Evolutionary conservation across 805 yeast species (phyloP), one percentile per base, ranked within the genome.

Genomic region (Teunomyces pallodes): DNA sequence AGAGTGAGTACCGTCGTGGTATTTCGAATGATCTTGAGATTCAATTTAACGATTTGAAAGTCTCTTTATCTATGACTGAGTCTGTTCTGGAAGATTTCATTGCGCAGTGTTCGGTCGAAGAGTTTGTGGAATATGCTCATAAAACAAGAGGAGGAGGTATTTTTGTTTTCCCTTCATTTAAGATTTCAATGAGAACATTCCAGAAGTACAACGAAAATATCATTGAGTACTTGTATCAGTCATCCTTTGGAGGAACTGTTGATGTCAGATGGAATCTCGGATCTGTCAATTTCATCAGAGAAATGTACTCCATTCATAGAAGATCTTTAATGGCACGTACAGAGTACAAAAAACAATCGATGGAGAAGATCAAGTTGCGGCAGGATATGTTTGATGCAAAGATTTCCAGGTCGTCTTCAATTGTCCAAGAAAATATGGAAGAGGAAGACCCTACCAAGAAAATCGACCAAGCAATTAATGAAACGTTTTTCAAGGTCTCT

Each of bases 261-360:
- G 96, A 90, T 50, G 83, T 94, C 1, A 79, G 89, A 43, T 94
- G 99, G 99, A 94, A 94, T 62, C 69, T 94, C 27, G 97, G 98
- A 0, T 85, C 96, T 0, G 84, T 94, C 14, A 88, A 87, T 58
- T 90, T 90, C 54, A 89, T 94, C 30, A 75, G 96, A 31, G 96
- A 90, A 58, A 90, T 94, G 96, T 87, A 91, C 84, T 79, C 90
- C 10, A 80, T 90, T 2, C 97, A 94, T 68, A 83, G 83, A 1
- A 79, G 82, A 39, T 86, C 96, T 0, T 70, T 89, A 45, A 75
- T 80, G 3, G 77, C 90, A 4, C 77, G 96, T 53, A 64, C 62
- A 5, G 68, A 62, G 33, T 72, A 71, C 56, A 60, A 58, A 32
- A 62, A 58, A 33, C 60, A 69, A 7, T 50, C 66, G 12, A 56